phyloP scores from a whole-genome alignment of 495 filamentous ascomycete genomes.

The Penicillium paradoxum region DNA sequence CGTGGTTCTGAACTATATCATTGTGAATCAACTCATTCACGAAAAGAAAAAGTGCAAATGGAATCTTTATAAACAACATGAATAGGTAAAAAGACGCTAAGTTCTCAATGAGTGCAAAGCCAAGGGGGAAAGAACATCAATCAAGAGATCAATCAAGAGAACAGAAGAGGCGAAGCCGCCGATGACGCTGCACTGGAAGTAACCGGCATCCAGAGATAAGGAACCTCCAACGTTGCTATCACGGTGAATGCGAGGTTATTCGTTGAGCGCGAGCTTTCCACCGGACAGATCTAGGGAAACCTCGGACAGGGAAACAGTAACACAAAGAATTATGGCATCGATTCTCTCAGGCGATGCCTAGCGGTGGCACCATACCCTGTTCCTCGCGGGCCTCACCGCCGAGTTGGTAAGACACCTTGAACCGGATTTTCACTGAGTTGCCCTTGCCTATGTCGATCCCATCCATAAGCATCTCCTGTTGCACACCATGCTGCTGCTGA shows the following conservation, averaged over 20 bases:
- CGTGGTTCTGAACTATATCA: not conserved
- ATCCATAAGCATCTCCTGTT: slow-evolving; percentile 74
- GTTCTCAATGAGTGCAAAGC: slow-evolving; percentile 12
- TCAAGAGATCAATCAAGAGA: not conserved
- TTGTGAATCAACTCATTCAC: not conserved
- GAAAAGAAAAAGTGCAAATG: not conserved
- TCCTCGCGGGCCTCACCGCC: slow-evolving; percentile 63
- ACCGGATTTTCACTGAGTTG: slow-evolving; percentile 76
- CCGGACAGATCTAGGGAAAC: not conserved
- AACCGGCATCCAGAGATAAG: not conserved
- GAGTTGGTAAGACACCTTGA: slow-evolving; percentile 76
- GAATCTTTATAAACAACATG: slow-evolving; percentile 22
- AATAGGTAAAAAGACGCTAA: slow-evolving; percentile 19
- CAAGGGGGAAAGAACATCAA: not conserved
- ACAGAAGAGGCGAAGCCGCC: not conserved
- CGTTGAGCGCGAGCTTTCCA: not conserved
- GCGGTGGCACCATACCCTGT: slow-evolving; percentile 81
- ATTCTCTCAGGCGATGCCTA: slow-evolving; percentile 59
- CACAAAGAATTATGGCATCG: not conserved
- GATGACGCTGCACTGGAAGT: not conserved
- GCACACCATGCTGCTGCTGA: slow-evolving; percentile 70
- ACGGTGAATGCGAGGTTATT: not conserved
- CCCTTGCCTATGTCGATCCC: slow-evolving; percentile 68
- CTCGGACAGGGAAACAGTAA: not conserved
- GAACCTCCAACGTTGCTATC: not conserved